Evolutionary conservation across 441 rosid genomes (phyloP), one percentile per base, ranked within the genome.

Genomic region (Erysimum pusillum): DNA sequence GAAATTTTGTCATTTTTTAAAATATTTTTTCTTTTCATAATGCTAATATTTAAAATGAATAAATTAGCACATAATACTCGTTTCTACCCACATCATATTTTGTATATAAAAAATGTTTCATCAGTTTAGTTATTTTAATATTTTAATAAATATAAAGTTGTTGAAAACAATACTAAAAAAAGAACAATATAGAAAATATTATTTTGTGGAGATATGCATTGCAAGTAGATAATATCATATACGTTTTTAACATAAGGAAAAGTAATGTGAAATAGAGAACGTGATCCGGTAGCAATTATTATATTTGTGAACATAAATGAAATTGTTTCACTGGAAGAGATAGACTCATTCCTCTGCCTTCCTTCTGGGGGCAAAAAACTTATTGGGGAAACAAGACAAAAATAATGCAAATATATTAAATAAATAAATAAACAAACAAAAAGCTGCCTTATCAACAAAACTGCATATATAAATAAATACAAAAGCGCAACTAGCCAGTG

Each of bases 211-310:
- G 65, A 59, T 45, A 59, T 70, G 75, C 46, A 59, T 36, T 57
- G 46, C 57, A 70, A 35, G 66, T 59, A 70, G 58, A 12, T 14
- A 58, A 9, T 71, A 20, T 34, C 57, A 35, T 59, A 13, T 35
- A 22, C 2, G 14, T 34, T 6, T 12, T 14, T 10, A 60, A 64
- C 63, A 34, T 44, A 45, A 52, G 57, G 38, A 46, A 31, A 38
- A 66, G 17, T 67, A 60, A 60, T 31, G 63, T 36, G 70, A 49
- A 35, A 52, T 17, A 64, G 67, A 72, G 86, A 18, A 57, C 31
- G 65, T 86, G 89, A 61, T 66, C 87, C 90, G 89, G 69, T 81
- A 74, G 46, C 75, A 79, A 76, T 87, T 90, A 80, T 85, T 82
- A 79, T 75, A 84, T 80, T 63, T 85, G 86, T 84, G 63, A 79